Evolutionary conservation across 495 filamentous ascomycete species (phyloP).

Genomic region (Aspergillus affinis): DNA sequence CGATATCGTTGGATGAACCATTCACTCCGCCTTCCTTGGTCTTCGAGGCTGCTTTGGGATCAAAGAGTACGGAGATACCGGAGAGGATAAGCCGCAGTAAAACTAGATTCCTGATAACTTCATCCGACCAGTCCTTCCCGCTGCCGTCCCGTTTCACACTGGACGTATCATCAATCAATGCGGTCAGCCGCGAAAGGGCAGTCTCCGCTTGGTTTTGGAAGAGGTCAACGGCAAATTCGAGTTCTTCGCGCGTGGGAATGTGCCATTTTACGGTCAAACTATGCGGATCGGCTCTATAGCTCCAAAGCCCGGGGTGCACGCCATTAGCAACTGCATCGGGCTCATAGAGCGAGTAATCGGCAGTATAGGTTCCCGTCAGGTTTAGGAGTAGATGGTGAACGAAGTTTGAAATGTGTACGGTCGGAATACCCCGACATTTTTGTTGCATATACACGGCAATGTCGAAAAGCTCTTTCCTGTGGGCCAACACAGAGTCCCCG

Average conservation of each 20-base stretch:
- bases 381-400: slow-evolving; percentile 99
- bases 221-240: slow-evolving; percentile 83
- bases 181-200: slow-evolving; percentile 66
- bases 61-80: slow-evolving; percentile 84
- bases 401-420: slow-evolving; percentile 94
- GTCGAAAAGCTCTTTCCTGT: slow-evolving; percentile 83
- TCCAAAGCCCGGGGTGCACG: slow-evolving; percentile 74
- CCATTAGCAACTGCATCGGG: slow-evolving; percentile 56
- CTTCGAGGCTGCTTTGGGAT: slow-evolving; percentile 65
- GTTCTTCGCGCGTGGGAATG: slow-evolving; percentile 71
- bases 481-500: slow-evolving; percentile 80
- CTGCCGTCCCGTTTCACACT: slow-evolving; percentile 90
- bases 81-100: slow-evolving; percentile 83
- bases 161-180: slow-evolving; percentile 76
- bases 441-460: slow-evolving; percentile 95
- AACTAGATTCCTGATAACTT: slow-evolving; percentile 84
- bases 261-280: slow-evolving; percentile 90
- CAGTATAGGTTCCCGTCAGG: slow-evolving; percentile 86
- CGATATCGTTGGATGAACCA: slow-evolving; percentile 36
- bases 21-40: slow-evolving; percentile 24
- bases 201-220: slow-evolving; percentile 74
- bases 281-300: slow-evolving; percentile 63
- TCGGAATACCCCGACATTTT: slow-evolving; percentile 88
- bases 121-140: slow-evolving; percentile 98
- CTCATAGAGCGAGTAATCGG: slow-evolving; percentile 85